Evolutionary conservation across 2,329 filamentous ascomycete genomes (phyloP).

Genomic region (Epichloe bromicola): DNA sequence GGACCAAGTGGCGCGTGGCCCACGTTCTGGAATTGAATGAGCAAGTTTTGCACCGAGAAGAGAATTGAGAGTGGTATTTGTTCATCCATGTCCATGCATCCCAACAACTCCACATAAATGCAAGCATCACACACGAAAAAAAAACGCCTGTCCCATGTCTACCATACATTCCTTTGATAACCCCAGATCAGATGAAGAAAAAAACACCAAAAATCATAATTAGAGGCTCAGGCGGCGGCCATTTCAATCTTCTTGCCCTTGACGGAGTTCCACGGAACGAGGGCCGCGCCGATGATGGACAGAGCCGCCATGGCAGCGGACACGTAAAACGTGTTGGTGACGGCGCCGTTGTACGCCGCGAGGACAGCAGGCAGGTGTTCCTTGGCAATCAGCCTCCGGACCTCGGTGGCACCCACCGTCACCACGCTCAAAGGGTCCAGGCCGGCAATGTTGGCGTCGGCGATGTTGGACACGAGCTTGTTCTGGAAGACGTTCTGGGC

Average conservation of each 20-base stretch:
- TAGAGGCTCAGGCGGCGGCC: conserved; percentile 2
- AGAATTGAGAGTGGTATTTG: neutral
- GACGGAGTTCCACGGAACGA: conserved; percentile 7
- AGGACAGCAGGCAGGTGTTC: conserved; percentile 3
- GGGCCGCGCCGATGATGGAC: conserved; percentile 2
- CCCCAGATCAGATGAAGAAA: too few species aligned
- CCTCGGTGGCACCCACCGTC: conserved; percentile 4
- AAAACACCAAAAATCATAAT: too few species aligned
- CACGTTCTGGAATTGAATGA: too few species aligned
- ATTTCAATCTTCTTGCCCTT: conserved; percentile 7
- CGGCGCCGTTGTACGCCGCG: conserved; percentile 4
- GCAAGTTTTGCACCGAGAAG: neutral
- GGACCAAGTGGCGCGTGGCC: too few species aligned
- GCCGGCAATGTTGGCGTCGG: conserved; percentile 2
- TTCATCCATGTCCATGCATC: neutral
- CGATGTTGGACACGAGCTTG: conserved; percentile 18
- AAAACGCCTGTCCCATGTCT: neutral
- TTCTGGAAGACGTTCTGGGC: conserved; percentile 39
- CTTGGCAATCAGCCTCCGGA: conserved; percentile 2
- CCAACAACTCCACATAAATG: too few species aligned
- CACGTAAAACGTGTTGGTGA: conserved; percentile 6
- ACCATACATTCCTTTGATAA: neutral
- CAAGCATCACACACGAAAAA: too few species aligned
- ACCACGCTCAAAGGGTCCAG: neutral
- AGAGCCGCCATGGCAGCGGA: conserved; percentile 3